phyloP scores from a whole-genome alignment of 192 early-diverging fungal genomes.

The Backusella mclennaniae region DNA sequence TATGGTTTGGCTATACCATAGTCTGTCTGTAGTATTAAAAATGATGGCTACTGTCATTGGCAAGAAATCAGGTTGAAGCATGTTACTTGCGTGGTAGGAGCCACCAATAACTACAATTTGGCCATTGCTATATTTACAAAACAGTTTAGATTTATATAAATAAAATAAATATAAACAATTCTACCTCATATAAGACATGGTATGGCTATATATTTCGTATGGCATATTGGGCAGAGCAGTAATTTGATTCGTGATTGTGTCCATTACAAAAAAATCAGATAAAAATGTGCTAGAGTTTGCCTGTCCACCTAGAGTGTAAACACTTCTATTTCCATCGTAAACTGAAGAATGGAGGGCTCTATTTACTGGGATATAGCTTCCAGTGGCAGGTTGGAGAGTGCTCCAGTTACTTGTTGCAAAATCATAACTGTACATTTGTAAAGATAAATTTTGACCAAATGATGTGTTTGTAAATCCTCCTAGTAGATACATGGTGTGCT shows the following conservation, averaged over 20 bases:
- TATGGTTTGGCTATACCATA: background rate
- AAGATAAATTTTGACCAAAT: background rate
- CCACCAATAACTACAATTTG: background rate
- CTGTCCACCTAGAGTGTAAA: background rate
- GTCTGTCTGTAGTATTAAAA: background rate
- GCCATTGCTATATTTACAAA: background rate
- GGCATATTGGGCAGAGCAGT: background rate
- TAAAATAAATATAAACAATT: background rate
- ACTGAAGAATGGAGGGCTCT: background rate
- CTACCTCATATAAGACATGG: background rate
- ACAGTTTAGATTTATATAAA: background rate
- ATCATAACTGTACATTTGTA: background rate
- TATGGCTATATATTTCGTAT: background rate
- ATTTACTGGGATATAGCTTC: background rate
- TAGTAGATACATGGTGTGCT: background rate
- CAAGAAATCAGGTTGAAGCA: background rate
- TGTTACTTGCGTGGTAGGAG: background rate
- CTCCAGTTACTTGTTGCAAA: slow-evolving; percentile 10
- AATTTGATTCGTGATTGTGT: background rate
- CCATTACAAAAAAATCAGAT: background rate
- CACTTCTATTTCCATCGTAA: background rate
- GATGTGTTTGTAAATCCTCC: background rate
- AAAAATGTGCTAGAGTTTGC: background rate
- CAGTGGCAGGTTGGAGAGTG: background rate
- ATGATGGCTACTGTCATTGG: background rate